Evolutionary conservation across 1,284 basidiomycete species (phyloP).

Genomic region (Tausonia pullulans): DNA sequence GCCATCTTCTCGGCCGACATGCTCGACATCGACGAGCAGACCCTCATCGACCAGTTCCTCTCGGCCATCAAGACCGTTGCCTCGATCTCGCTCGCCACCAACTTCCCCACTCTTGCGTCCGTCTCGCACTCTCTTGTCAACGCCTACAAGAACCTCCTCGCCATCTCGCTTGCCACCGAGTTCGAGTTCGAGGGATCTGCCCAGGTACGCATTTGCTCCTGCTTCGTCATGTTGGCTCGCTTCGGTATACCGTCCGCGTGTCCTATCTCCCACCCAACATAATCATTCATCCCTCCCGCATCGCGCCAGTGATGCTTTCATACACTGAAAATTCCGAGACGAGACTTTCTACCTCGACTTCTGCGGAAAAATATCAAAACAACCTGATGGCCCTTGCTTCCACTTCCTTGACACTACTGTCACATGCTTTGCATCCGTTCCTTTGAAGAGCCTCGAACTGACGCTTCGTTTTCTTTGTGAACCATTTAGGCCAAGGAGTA

Average conservation of each 20-base stretch:
- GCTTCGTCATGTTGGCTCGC: slow-evolving; percentile 11
- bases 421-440: not conserved
- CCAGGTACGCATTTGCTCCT: slow-evolving; percentile 52
- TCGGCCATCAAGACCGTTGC: slow-evolving; percentile 92
- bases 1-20: slow-evolving; percentile 84
- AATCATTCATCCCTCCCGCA: not conserved
- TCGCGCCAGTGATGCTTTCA: slow-evolving; percentile 28
- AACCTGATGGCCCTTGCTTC: slow-evolving; percentile 19
- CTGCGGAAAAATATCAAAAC: not conserved
- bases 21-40: slow-evolving; percentile 84
- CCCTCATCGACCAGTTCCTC: slow-evolving; percentile 82
- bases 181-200: slow-evolving; percentile 89
- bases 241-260: slow-evolving; percentile 17
- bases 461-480: not conserved
- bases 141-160: slow-evolving; percentile 96
- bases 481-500: slow-evolving; percentile 75
- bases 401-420: not conserved
- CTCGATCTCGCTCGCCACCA: slow-evolving; percentile 85
- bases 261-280: slow-evolving; percentile 16
- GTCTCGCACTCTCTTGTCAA: slow-evolving; percentile 93
- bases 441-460: not conserved
- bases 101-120: slow-evolving; percentile 92
- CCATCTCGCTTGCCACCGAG: slow-evolving; percentile 82
- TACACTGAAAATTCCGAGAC: slow-evolving; percentile 75
- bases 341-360: not conserved